phyloP scores from a whole-genome alignment of 805 yeast genomes.

The Suhomyces emberorum region DNA sequence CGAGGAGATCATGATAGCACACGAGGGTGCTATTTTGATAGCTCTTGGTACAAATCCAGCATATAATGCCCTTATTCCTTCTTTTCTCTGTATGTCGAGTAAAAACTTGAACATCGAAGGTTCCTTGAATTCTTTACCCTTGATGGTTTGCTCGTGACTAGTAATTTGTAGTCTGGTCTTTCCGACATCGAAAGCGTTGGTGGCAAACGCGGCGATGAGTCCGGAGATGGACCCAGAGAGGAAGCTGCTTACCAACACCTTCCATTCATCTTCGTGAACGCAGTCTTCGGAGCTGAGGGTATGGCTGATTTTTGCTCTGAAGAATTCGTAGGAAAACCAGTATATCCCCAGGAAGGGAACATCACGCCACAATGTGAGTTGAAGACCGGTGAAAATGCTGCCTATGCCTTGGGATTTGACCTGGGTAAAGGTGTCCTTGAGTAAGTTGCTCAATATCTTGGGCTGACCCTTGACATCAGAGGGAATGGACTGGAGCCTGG shows the following conservation, averaged over 20 bases:
- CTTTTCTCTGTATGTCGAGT: conserved; percentile 57
- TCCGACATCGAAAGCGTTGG: conserved; percentile 97
- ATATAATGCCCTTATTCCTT: conserved; percentile 82
- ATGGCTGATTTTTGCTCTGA: conserved; percentile 25
- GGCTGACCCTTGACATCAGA: conserved; percentile 27
- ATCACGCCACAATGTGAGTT: conserved; percentile 91
- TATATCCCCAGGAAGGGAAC: conserved; percentile 95
- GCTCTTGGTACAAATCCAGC: conserved; percentile 85
- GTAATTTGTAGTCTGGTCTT: conserved; percentile 80
- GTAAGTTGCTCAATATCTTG: conserved; percentile 41
- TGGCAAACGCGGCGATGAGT: conserved; percentile 74
- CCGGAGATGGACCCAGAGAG: conserved; percentile 85
- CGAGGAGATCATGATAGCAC: conserved; percentile 97
- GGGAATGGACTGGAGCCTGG: conserved; percentile 88
- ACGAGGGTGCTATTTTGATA: conserved; percentile 90
- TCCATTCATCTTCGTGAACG: conserved; percentile 29
- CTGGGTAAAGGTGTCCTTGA: conserved; percentile 52
- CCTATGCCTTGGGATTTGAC: conserved; percentile 54
- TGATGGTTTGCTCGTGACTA: conserved; percentile 30
- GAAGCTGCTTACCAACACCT: conserved; percentile 61
- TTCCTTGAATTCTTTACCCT: conserved; percentile 16
- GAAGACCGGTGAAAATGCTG: conserved; percentile 78
- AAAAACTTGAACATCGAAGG: conserved; percentile 69
- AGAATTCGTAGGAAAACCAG: conserved; percentile 80
- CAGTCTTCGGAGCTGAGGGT: conserved; percentile 9